Conservation (phyloP, 2,329 filamentous ascomycete genomes). For the Gnomoniopsis smithogilvyi region DNA sequence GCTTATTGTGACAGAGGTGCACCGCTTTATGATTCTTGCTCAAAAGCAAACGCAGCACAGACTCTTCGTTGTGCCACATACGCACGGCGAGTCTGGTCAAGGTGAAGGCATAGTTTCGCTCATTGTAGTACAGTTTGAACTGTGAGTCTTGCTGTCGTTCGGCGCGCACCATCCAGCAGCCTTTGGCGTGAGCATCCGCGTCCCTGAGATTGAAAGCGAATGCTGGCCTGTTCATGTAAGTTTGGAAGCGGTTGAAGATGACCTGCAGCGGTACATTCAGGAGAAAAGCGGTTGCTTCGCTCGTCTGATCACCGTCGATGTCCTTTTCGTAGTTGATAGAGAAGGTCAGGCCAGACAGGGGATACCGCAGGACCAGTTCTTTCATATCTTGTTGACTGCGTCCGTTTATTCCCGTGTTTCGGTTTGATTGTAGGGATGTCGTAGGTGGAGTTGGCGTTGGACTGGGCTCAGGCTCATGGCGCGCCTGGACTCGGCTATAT, state of each 20-base stretch:
- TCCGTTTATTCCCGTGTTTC: too few relatives aligned
- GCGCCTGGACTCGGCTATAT: neutral
- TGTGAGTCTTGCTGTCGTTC: neutral
- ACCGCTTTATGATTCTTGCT: neutral
- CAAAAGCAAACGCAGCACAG: slow-evolving; percentile 3
- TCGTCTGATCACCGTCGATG: neutral
- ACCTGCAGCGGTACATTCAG: neutral
- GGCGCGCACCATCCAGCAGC: slow-evolving; percentile 4
- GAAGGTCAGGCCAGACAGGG: slow-evolving; percentile 1
- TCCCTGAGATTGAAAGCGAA: slow-evolving; percentile 4
- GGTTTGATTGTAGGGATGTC: neutral
- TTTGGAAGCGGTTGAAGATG: neutral
- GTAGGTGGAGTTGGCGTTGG: neutral
- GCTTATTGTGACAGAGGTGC: neutral
- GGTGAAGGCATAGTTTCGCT: neutral
- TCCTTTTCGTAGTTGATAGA: slow-evolving; percentile 1
- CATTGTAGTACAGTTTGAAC: slow-evolving; percentile 1
- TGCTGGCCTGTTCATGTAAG: neutral
- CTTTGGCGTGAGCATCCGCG: neutral
- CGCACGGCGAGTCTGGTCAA: slow-evolving; percentile 1
- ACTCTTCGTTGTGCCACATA: slow-evolving; percentile 9
- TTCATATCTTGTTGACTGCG: neutral
- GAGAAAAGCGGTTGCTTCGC: slow-evolving; percentile 7
- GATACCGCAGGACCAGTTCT: neutral
- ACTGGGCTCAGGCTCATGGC: neutral